Percentiles rank a stretch among this genome's conserved stretches.
These are phyloP conservation scores for Acacia pycnantha DNA, from an alignment of 331 rosid genomes.

Conservation along the genomic window DNA sequence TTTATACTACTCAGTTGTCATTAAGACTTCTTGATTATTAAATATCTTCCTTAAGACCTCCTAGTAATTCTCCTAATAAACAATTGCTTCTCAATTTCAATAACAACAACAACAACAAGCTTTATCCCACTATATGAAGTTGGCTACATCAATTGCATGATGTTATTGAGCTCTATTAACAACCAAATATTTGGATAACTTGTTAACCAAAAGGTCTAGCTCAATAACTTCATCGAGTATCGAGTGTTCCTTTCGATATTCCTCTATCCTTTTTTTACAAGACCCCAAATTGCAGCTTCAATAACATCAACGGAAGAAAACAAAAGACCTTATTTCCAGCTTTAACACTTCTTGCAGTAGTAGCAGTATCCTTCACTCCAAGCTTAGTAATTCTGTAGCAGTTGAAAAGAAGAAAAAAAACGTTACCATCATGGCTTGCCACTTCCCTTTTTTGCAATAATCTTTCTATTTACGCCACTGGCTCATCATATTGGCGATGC, in stretches of 20 bases:
- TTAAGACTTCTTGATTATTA: too few relatives aligned
- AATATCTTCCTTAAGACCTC: too few relatives aligned
- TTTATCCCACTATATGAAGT: too few relatives aligned
- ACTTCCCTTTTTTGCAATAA: conserved; percentile 17
- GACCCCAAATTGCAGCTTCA: conserved; percentile 7
- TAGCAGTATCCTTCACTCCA: conserved; percentile 26
- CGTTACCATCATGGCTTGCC: conserved; percentile 30
- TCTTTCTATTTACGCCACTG: conserved; percentile 54
- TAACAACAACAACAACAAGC: background rate
- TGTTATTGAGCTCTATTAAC: background rate
- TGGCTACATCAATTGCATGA: rapidly evolving
- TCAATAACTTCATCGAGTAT: background rate
- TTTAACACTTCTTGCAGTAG: conserved; percentile 10
- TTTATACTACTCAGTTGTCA: too few relatives aligned
- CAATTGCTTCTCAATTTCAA: background rate
- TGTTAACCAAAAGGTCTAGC: background rate
- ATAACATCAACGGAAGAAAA: conserved; percentile 25
- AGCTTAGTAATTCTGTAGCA: conserved; percentile 7
- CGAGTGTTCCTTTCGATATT: too few relatives aligned
- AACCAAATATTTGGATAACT: too few relatives aligned
- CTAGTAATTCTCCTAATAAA: too few relatives aligned
- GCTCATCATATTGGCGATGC: conserved; percentile 40
- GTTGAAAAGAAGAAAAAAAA: background rate
- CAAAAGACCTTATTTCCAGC: conserved; percentile 26
- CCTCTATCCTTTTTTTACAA: background rate